These are phyloP conservation scores for Aaosphaeria arxii DNA, from an alignment of 2,329 filamentous ascomycete species.

Conservation along the genomic window DNA sequence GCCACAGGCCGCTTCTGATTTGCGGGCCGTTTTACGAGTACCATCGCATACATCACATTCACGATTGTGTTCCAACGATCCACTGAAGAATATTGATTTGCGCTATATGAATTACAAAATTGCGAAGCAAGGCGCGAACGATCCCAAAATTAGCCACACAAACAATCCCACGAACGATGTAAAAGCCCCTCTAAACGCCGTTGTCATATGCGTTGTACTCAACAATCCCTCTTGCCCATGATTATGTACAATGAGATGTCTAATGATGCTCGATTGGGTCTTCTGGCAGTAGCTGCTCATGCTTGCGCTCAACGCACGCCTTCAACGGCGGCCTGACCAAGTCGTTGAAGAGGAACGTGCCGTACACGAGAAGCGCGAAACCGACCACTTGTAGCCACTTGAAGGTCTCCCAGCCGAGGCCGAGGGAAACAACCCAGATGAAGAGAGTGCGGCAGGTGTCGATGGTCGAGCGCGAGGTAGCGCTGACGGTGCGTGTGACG, in stretches of 20 bases:
- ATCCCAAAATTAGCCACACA: too few species aligned
- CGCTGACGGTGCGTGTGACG: conserved; percentile 84
- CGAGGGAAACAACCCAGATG: conserved; percentile 94
- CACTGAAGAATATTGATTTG: too few species aligned
- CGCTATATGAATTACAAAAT: too few species aligned
- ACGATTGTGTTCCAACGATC: too few species aligned
- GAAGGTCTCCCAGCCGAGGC: conserved; percentile 94
- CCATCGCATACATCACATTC: too few species aligned
- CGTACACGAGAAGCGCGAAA: conserved; percentile 88
- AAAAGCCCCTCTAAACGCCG: too few species aligned
- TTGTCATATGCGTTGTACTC: too few species aligned
- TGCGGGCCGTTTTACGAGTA: too few species aligned
- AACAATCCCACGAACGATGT: too few species aligned
- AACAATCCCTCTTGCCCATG: too few species aligned
- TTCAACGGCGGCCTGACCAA: conserved; percentile 80
- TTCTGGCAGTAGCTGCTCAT: conserved; percentile 70
- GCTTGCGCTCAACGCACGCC: conserved; percentile 56
- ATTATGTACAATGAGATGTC: background rate
- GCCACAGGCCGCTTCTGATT: too few species aligned
- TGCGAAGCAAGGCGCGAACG: too few species aligned
- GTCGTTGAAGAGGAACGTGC: conserved; percentile 95
- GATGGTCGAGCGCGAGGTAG: conserved; percentile 91
- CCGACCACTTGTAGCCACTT: conserved; percentile 94
- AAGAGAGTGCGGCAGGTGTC: conserved; percentile 97
- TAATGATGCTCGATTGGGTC: conserved; percentile 73